A percentile compares a stretch with the other conserved stretches of the same genome.
phyloP scores from a whole-genome alignment of 2,329 filamentous ascomycete genomes.

The Aureobasidium musti region DNA sequence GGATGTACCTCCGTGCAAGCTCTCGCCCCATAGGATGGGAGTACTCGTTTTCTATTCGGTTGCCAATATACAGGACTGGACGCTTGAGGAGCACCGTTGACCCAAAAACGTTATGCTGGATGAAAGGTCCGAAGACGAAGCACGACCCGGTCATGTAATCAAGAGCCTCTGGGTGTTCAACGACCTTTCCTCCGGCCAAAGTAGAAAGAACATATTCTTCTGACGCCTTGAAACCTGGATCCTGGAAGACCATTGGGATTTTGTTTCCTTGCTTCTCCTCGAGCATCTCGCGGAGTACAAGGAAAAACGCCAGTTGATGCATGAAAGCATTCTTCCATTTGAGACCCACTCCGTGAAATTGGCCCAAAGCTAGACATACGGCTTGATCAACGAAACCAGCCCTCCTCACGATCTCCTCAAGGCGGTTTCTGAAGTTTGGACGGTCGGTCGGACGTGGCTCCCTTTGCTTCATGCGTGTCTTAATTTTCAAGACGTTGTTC shows the following conservation, averaged over 20 bases:
- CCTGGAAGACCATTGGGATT: not conserved
- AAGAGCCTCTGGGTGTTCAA: not conserved
- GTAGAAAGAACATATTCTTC: not conserved
- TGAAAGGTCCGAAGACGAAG: not conserved
- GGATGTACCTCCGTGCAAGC: not conserved
- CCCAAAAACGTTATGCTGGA: not conserved
- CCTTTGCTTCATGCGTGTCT: not conserved
- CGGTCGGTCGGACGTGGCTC: not conserved
- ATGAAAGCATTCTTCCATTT: not conserved
- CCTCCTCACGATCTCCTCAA: not conserved
- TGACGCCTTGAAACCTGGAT: not conserved
- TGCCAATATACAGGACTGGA: not conserved
- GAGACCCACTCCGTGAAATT: not conserved
- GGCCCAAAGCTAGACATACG: not conserved
- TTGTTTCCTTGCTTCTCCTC: not conserved
- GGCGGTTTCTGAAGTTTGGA: not conserved
- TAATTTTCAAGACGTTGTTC: not conserved
- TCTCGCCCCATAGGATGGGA: not conserved
- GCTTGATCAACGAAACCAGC: not conserved
- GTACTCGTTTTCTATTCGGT: not conserved
- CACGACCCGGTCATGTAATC: not conserved
- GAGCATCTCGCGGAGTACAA: not conserved
- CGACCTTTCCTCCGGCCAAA: not conserved
- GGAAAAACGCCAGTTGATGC: not conserved
- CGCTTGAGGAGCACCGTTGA: not conserved